Base-by-base conservation (phyloP, 768 basidiomycete species). In the Ramaria rubella region DNA sequence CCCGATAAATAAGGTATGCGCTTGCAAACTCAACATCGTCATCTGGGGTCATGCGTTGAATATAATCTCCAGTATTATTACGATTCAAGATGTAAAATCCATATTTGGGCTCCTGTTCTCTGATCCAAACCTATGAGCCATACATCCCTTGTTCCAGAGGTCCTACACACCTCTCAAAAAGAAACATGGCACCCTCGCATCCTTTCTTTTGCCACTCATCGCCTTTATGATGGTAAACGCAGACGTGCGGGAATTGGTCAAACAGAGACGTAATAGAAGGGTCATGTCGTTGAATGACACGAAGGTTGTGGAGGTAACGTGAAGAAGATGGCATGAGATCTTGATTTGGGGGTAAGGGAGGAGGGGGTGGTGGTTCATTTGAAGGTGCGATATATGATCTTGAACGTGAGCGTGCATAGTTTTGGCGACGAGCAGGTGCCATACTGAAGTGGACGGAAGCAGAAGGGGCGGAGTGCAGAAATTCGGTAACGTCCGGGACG, bases 181-280 rank as follows among this genome's bases (percentile, higher is more conserved):
- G 74, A 71, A 93, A 92, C 83, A 92, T 89, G 71, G 81, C 86
- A n/a, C 90, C 90, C 68, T 93, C 90, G 66, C 71, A 87, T 42
- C 89, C 89, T 59, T 86, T 81, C 69, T 90, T 90, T 69, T 83
- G 81, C 90, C 90, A 93, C 63, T 78, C 71, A 30, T 61, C 64
- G 6, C 77, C 86, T 61, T 87, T 83, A 65, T 83, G 79, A 65
- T 86, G 83, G 63, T 90, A 90, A 53, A 90, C 74, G 72, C 88
- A 89, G 55, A 90, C 88, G 72, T 91, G 87, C 63, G 85, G 87
- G 75, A 91, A 90, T 64, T 90, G 87, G 72, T 93, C 90, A 62
- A 90, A 82, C 63, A 92, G 89, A 30, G 84, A 82, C 53, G 78
- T 72, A 62, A 93, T 90, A 31, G 86, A 81, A 12, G 89, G 82